Conservation (phyloP, 2,329 filamentous ascomycete species). For the Trichoderma endophyticum region DNA sequence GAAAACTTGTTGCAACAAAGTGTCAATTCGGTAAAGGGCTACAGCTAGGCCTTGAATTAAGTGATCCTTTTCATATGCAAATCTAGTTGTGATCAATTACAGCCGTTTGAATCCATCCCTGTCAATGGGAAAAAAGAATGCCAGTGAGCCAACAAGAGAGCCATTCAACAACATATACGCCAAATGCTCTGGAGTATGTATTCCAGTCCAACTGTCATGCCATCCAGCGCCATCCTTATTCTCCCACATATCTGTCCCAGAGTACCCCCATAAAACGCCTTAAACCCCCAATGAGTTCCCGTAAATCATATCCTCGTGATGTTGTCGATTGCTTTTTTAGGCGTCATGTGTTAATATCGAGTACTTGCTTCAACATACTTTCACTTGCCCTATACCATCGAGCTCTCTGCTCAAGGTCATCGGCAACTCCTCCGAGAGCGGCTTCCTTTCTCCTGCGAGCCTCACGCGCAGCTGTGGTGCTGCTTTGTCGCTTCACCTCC, state of each 20-base stretch:
- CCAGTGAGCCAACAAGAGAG: background rate
- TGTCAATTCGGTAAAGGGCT: too few relatives aligned
- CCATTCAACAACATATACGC: background rate
- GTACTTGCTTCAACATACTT: constrained; percentile 56
- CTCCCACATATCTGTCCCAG: background rate
- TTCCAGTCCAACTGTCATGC: background rate
- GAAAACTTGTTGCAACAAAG: background rate
- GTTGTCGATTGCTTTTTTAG: background rate
- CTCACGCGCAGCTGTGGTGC: constrained; percentile 65
- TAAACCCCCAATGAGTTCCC: background rate
- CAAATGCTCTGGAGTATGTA: background rate
- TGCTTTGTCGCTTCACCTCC: constrained; percentile 63
- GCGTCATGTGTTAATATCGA: constrained; percentile 50
- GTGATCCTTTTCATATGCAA: too few relatives aligned
- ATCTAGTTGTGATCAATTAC: background rate
- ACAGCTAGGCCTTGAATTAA: too few relatives aligned
- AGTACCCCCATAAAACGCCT: background rate
- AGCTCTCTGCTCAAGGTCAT: constrained; percentile 72
- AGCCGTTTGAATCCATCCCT: background rate
- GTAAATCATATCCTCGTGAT: background rate
- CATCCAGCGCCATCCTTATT: background rate
- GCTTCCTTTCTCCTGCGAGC: constrained; percentile 66
- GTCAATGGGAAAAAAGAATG: background rate
- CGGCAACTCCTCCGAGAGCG: constrained; percentile 61
- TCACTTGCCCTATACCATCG: constrained; percentile 74